phyloP scores from a whole-genome alignment of 2,329 filamentous ascomycete genomes.

The Aspergillus glaucus region DNA sequence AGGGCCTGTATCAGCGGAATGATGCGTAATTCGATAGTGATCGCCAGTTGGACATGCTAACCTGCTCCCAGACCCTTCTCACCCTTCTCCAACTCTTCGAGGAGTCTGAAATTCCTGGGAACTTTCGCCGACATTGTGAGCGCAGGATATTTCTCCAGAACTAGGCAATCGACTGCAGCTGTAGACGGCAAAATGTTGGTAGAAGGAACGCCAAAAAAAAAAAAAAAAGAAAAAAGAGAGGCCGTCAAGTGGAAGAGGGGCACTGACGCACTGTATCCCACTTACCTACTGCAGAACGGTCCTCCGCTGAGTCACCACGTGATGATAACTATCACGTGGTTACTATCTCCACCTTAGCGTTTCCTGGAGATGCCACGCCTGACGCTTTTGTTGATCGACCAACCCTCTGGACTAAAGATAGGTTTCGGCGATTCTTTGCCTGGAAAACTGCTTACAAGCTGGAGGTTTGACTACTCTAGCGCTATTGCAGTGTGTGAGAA shows the following conservation, averaged over 20 bases:
- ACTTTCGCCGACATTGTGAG: conserved; percentile 63
- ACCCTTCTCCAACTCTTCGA: conserved; percentile 97
- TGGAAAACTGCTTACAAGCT: neutral
- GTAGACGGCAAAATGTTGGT: neutral
- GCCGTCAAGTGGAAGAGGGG: conserved; percentile 15
- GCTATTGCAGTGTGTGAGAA: neutral
- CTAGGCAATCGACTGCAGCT: neutral
- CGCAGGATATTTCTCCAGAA: neutral
- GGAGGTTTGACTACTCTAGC: neutral
- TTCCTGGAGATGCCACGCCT: conserved; percentile 14
- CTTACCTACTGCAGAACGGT: conserved; percentile 5
- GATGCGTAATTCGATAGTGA: neutral
- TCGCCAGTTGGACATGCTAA: conserved; percentile 12
- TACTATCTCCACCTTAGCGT: conserved; percentile 13
- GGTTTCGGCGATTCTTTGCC: neutral
- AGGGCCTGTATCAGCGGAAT: conserved; percentile 14
- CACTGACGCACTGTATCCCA: conserved; percentile 10
- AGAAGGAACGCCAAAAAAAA: neutral
- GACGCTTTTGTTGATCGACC: conserved; percentile 3
- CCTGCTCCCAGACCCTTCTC: conserved; percentile 94
- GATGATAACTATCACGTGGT: conserved; percentile 17
- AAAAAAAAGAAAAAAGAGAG: neutral
- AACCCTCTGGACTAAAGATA: conserved; percentile 1
- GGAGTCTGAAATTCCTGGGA: conserved; percentile 89
- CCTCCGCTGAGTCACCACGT: conserved; percentile 2